Evolutionary conservation across 2,329 filamentous ascomycete species (phyloP).

Genomic region (Sporothrix brasiliensis): DNA sequence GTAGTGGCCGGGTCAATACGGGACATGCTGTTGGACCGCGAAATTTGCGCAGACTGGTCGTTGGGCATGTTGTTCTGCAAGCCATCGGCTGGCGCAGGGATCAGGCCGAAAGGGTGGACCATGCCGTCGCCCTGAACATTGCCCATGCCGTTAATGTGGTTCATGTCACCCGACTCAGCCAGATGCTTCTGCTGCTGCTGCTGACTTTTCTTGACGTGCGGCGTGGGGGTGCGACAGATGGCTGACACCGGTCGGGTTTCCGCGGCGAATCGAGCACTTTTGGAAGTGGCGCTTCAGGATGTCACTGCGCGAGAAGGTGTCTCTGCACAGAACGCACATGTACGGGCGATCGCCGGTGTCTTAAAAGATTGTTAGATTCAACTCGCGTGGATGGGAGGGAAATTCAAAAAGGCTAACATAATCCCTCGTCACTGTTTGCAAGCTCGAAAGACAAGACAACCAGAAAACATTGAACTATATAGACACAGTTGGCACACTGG

Average conservation of each 20-base stretch:
- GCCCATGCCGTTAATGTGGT: slow-evolving; percentile 64
- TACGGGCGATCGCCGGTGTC: slow-evolving; percentile 98
- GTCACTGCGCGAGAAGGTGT: slow-evolving; percentile 96
- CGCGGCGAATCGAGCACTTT: slow-evolving; percentile 95
- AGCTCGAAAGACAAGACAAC: not conserved
- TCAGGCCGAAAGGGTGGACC: slow-evolving; percentile 51
- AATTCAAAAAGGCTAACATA: not conserved
- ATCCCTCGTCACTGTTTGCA: not conserved
- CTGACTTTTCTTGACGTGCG: slow-evolving; percentile 79
- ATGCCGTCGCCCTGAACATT: slow-evolving; percentile 61
- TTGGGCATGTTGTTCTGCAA: slow-evolving; percentile 60
- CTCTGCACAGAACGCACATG: slow-evolving; percentile 96
- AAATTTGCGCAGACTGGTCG: slow-evolving; percentile 62
- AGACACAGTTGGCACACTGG: slow-evolving; percentile 17
- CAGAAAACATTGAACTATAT: slow-evolving; percentile 7
- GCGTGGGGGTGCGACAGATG: slow-evolving; percentile 92
- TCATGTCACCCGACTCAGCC: slow-evolving; percentile 56
- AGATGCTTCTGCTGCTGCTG: slow-evolving; percentile 59
- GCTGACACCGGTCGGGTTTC: slow-evolving; percentile 91
- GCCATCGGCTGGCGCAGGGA: slow-evolving; percentile 55
- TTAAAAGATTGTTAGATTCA: slow-evolving; percentile 44
- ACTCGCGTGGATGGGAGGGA: not conserved
- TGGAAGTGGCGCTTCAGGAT: slow-evolving; percentile 99
- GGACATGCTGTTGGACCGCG: slow-evolving; percentile 63
- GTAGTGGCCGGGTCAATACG: slow-evolving; percentile 57